phyloP scores from a whole-genome alignment of 306 rosid genomes.

The Elaeagnus macrophylla region DNA sequence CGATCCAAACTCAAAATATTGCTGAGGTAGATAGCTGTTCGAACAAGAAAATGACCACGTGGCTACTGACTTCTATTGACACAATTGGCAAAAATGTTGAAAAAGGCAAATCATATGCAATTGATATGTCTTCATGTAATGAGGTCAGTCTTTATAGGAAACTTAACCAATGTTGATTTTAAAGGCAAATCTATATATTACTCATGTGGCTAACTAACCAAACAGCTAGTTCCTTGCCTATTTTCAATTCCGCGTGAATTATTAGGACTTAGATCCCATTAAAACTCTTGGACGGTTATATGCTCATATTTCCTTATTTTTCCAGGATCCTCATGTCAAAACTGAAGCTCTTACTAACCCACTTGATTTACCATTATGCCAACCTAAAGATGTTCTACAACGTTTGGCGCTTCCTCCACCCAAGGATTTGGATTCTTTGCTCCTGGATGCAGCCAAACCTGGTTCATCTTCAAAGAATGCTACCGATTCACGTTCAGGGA shows the following conservation, averaged over 20 bases:
- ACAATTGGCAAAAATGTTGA: slow-evolving; percentile 43
- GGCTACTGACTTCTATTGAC: slow-evolving; percentile 34
- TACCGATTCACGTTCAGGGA: slow-evolving; percentile 55
- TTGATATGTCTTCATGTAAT: slow-evolving; percentile 34
- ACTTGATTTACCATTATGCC: slow-evolving; percentile 50
- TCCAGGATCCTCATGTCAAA: slow-evolving; percentile 53
- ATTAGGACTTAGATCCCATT: too few species aligned
- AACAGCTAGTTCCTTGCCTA: too few species aligned
- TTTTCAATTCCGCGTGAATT: too few species aligned
- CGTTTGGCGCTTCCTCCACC: slow-evolving; percentile 56
- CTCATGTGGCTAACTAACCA: too few species aligned
- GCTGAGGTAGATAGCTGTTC: slow-evolving; percentile 52
- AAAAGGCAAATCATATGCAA: slow-evolving; percentile 32
- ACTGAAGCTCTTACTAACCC: slow-evolving; percentile 44
- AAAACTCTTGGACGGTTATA: not conserved
- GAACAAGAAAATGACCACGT: slow-evolving; percentile 43
- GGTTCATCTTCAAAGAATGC: slow-evolving; percentile 41
- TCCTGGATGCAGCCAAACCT: slow-evolving; percentile 70
- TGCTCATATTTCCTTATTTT: slow-evolving; percentile 18
- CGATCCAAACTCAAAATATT: slow-evolving; percentile 42
- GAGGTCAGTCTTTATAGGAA: slow-evolving; percentile 47
- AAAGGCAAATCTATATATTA: not conserved
- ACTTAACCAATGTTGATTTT: slow-evolving; percentile 17
- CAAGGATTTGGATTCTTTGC: slow-evolving; percentile 78
- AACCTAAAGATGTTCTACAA: slow-evolving; percentile 60